phyloP scores from a whole-genome alignment of 306 rosid genomes.

The Pachyrhizus erosus region DNA sequence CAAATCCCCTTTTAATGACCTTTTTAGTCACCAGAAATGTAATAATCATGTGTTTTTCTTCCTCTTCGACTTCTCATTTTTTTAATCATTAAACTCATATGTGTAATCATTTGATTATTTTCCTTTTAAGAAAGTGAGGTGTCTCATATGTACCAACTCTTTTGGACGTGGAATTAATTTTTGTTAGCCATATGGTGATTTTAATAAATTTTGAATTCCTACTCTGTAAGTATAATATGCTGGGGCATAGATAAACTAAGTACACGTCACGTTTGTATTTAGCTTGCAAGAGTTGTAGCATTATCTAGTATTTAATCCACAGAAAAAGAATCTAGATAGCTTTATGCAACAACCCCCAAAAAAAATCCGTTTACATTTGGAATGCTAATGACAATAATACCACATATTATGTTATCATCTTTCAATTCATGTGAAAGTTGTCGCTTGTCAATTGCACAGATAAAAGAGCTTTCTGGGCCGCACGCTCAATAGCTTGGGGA shows the following conservation, averaged over 20 bases:
- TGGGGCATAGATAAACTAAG: background rate
- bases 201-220: background rate
- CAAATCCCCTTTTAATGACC: background rate
- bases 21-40: background rate
- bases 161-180: background rate
- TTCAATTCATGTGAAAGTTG: conserved; percentile 8
- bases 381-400: background rate
- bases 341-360: background rate
- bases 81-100: background rate
- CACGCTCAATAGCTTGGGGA: background rate
- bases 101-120: background rate
- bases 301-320: conserved; percentile 1
- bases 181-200: background rate
- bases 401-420: background rate
- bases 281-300: background rate
- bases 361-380: background rate
- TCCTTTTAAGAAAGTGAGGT: background rate
- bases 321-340: background rate
- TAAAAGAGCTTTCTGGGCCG: background rate
- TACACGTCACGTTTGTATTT: background rate
- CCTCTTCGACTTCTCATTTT: background rate
- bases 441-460: background rate
- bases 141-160: background rate
- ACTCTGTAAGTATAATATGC: background rate
- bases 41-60: background rate